Evolutionary conservation across 176 grass and related monocot genomes (phyloP).

Genomic region (Lolium multiflorum): DNA sequence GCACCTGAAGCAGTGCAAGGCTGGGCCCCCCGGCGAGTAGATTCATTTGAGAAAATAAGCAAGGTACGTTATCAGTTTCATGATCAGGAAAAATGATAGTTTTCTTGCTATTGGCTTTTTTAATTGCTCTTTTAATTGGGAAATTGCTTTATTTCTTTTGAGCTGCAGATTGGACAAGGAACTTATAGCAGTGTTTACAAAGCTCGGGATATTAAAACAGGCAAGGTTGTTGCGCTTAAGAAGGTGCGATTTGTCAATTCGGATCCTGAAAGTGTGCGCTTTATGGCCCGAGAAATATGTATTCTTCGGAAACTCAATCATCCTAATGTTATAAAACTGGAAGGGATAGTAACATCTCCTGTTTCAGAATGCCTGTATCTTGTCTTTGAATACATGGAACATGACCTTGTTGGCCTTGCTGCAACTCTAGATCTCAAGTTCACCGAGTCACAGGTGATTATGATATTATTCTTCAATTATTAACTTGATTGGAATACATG

Average conservation of each 20-base stretch:
- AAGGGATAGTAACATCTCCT: constrained; percentile 72
- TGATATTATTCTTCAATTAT: constrained; percentile 17
- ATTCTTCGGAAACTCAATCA: constrained; percentile 85
- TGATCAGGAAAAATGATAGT: not conserved
- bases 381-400: constrained; percentile 93
- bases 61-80: constrained; percentile 59
- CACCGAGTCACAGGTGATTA: constrained; percentile 73
- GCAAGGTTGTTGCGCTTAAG: constrained; percentile 82
- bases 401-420: constrained; percentile 80
- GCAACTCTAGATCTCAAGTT: constrained; percentile 80
- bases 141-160: constrained; percentile 3
- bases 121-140: not conserved
- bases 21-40: constrained; percentile 55
- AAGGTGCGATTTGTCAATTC: constrained; percentile 74
- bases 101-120: not conserved
- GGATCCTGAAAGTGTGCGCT: constrained; percentile 82
- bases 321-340: constrained; percentile 87
- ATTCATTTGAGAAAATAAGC: constrained; percentile 77
- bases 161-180: constrained; percentile 84
- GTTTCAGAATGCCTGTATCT: constrained; percentile 72
- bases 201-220: constrained; percentile 75
- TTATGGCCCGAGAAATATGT: constrained; percentile 89
- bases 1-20: constrained; percentile 77
- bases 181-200: constrained; percentile 91
- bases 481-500: constrained; percentile 22